phyloP scores from a whole-genome alignment of 2,329 filamentous ascomycete species.

The Cladobotryum mycophilum region DNA sequence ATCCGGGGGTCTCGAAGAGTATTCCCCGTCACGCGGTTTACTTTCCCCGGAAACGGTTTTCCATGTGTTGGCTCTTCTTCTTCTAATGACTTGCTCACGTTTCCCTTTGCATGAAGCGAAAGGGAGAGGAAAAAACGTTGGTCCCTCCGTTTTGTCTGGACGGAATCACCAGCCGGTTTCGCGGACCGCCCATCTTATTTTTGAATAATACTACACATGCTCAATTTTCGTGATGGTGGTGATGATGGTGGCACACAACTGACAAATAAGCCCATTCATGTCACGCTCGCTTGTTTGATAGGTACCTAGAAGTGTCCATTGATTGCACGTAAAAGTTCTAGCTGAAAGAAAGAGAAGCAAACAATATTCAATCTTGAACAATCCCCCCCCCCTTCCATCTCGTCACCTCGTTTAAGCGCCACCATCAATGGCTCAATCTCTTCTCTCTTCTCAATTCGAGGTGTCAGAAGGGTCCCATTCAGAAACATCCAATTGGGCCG shows the following conservation, averaged over 20 bases:
- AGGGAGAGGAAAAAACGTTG: neutral
- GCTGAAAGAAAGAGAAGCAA: constrained; percentile 2
- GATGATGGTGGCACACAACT: neutral
- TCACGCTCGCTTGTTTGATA: constrained; percentile 6
- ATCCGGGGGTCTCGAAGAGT: neutral
- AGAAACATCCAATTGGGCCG: constrained; percentile 6
- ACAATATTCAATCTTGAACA: constrained; percentile 1
- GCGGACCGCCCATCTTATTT: neutral
- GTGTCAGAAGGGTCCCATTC: constrained; percentile 4
- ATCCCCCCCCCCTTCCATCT: neutral
- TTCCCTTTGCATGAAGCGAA: too few species aligned
- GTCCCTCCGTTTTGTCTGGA: neutral
- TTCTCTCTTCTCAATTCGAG: neutral
- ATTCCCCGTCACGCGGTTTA: constrained; percentile 7
- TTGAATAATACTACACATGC: neutral
- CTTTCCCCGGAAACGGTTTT: neutral
- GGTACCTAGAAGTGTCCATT: constrained; percentile 4
- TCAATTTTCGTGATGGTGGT: neutral
- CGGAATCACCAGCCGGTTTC: neutral
- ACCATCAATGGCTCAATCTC: constrained; percentile 1
- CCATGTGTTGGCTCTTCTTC: too few species aligned
- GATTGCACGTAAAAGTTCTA: too few species aligned
- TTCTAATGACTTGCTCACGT: too few species aligned
- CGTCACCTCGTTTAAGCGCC: neutral
- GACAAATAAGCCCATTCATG: neutral